Evolutionary conservation across 805 yeast species (phyloP).

Genomic region (Monosporozyma siamensis): DNA sequence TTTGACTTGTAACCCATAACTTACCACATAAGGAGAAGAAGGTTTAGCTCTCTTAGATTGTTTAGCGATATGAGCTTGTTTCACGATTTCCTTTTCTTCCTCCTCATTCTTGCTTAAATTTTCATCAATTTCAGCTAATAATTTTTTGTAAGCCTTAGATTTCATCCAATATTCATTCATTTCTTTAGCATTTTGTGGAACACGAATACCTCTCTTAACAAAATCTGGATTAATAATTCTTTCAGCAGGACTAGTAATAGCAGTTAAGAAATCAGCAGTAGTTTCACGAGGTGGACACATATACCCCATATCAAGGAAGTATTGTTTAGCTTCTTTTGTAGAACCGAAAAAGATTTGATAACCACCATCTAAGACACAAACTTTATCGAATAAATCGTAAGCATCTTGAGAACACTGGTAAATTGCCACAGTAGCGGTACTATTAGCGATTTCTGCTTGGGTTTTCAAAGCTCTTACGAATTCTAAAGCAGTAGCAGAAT

Average conservation of each 20-base stretch:
- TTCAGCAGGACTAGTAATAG: conserved; percentile 59
- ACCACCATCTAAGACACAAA: conserved; percentile 49
- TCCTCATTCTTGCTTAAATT: conserved; percentile 28
- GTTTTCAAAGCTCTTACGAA: conserved; percentile 58
- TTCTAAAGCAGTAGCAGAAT: conserved; percentile 75
- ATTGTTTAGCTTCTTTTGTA: conserved; percentile 41
- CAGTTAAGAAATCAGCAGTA: conserved; percentile 62
- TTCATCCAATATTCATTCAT: conserved; percentile 50
- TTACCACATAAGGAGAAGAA: conserved; percentile 45
- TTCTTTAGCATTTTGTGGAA: conserved; percentile 55
- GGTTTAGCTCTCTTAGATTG: conserved; percentile 41
- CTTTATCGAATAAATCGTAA: conserved; percentile 55
- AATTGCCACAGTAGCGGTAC: conserved; percentile 57
- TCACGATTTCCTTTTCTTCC: conserved; percentile 12
- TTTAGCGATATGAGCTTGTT: conserved; percentile 40
- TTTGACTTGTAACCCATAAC: conserved; percentile 43
- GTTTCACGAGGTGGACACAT: conserved; percentile 55
- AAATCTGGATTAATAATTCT: conserved; percentile 32
- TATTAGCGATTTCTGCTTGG: conserved; percentile 43
- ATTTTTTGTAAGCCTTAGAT: conserved; percentile 37
- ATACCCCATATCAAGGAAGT: conserved; percentile 58
- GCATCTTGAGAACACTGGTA: conserved; percentile 63
- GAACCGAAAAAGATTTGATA: conserved; percentile 61
- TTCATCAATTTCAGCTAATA: conserved; percentile 38
- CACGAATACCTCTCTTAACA: conserved; percentile 38